phyloP scores from a whole-genome alignment of 345 rosid genomes.

The Cochlearia excelsa region DNA sequence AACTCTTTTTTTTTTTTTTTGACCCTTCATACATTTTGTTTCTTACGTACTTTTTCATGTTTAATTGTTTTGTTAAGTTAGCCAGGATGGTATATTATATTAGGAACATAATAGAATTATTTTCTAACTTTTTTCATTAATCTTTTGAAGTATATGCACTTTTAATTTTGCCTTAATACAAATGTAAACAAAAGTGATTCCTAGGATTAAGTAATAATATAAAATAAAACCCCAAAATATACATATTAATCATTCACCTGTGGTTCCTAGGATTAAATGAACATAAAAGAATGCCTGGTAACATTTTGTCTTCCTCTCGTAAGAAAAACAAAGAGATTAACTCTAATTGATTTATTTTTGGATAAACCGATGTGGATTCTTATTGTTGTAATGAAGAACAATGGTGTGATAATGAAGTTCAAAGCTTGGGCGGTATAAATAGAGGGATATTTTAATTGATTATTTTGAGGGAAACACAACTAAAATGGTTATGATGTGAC shows the following conservation, averaged over 20 bases:
- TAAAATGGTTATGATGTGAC: slow-evolving; percentile 28
- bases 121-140: too few species aligned
- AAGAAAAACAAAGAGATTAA: background rate
- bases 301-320: slow-evolving; percentile 35
- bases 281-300: slow-evolving; percentile 52
- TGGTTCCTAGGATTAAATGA: slow-evolving; percentile 45
- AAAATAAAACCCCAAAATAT: background rate
- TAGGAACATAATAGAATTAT: too few species aligned
- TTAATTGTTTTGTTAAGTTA: too few species aligned
- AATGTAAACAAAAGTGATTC: background rate
- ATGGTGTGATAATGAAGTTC: slow-evolving; percentile 12
- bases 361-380: too few species aligned
- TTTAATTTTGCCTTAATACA: background rate
- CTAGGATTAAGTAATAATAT: background rate
- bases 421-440: slow-evolving; percentile 22
- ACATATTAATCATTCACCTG: slow-evolving; percentile 37
- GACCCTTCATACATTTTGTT: too few species aligned
- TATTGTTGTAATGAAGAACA: slow-evolving; percentile 1
- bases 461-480: background rate
- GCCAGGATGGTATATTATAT: too few species aligned
- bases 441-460: background rate
- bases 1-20: slow-evolving; percentile 1
- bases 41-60: too few species aligned
- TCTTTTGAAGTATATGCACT: too few species aligned
- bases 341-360: too few species aligned